A percentile compares a stretch with the other conserved stretches of the same genome.
These are phyloP conservation scores for Leishmania braziliensis DNA, from an alignment of 208 protist species.

Conservation along the genomic window DNA sequence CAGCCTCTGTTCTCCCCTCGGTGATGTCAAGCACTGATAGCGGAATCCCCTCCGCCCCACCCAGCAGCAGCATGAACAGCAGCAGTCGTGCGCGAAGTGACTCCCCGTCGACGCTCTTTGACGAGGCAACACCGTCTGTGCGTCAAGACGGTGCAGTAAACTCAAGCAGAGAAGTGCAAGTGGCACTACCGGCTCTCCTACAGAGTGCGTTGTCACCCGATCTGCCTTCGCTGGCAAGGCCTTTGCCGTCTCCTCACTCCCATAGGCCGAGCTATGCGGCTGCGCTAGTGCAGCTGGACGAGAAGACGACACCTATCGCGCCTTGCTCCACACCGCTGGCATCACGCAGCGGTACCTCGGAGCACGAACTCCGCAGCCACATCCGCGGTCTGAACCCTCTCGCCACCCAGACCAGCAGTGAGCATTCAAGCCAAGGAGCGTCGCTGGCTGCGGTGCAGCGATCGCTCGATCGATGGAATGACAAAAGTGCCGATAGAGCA, in stretches of 20 bases:
- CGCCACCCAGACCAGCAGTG: conserved; percentile 9
- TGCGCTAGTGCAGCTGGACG: not conserved
- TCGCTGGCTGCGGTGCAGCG: not conserved
- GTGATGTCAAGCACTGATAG: not conserved
- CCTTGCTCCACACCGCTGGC: conserved; percentile 9
- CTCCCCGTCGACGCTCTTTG: not conserved
- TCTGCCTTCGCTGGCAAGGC: not conserved
- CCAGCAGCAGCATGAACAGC: not conserved
- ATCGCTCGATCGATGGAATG: not conserved
- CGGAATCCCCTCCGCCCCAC: not conserved
- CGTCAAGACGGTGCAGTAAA: not conserved
- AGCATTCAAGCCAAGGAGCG: not conserved
- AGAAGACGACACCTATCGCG: conserved; percentile 1
- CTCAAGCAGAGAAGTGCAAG: not conserved
- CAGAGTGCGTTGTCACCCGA: not conserved
- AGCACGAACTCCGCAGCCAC: conserved; percentile 18
- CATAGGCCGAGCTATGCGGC: not conserved
- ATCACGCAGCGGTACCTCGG: conserved; percentile 17
- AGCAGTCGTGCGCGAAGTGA: not conserved
- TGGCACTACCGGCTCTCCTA: not conserved
- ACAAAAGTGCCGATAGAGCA: not conserved
- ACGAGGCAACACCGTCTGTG: not conserved
- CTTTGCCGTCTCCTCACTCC: not conserved
- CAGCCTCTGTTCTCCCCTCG: not conserved
- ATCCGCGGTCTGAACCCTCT: conserved; percentile 11